Evolutionary conservation across 768 basidiomycete genomes (phyloP), one percentile per base, ranked within the genome.

Genomic region (Tylopilus vinaceipallidus): DNA sequence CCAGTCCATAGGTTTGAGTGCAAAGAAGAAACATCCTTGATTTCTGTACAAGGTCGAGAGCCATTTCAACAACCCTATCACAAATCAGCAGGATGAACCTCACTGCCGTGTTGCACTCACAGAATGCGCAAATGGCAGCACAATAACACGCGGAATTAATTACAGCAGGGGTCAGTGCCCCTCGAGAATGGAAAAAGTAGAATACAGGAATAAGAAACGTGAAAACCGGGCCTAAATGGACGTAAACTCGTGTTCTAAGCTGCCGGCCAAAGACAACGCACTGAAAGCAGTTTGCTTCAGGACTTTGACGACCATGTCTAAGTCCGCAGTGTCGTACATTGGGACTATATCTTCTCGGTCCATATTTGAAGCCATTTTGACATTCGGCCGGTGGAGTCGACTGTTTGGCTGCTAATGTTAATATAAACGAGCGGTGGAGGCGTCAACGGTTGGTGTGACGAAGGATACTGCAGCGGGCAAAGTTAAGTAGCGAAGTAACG

Each of bases 261-360:
- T 19, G 23, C 12, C 26, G 22, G 49, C 34, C 38, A 19, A 37
- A 39, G 34, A 30, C n/a, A 33, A 68, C 85, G 66, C 52, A 88
- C 91, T 91, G 74, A 95, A 89, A 23, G 75, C 73, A 1, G 93
- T 95, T 62, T 88, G 79, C 39, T 75, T 70, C 47, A 94, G 72
- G 45, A 93, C 89, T 70, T 89, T 91, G 56, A 90, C 71, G 44
- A 92, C 66, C 48, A 90, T 71, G 68, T 94, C 91, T 32, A 92
- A 50, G 70, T 92, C 86, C 50, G 92, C 69, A 50, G 70, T 73
- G 66, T 91, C 90, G 61, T 82, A 86, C 39, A 87, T 69, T 17
- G 79, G 80, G 10, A 74, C 69, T 23, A 71, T 63, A 39, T 80
- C 79, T 26, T 60, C 55, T 9, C 37, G 22, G 22, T 11, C 22